Evolutionary conservation across 2,329 filamentous ascomycete species (phyloP).

Genomic region (Pseudogymnoascus verrucosus): DNA sequence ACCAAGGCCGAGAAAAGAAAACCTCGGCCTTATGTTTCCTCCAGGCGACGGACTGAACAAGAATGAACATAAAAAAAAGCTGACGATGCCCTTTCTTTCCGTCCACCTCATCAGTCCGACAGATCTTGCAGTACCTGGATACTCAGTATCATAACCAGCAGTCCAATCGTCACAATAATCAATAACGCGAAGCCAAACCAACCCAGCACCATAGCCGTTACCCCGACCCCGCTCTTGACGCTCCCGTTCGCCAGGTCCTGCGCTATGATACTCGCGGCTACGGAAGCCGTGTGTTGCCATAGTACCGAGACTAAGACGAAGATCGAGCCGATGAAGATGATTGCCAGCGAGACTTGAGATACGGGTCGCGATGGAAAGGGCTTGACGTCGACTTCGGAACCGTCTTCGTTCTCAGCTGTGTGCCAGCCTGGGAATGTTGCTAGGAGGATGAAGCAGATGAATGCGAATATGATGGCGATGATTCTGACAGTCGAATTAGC

Average conservation of each 20-base stretch:
- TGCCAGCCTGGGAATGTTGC: constrained; percentile 98
- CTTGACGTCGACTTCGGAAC: constrained; percentile 83
- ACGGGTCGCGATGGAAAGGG: constrained; percentile 89
- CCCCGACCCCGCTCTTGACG: constrained; percentile 81
- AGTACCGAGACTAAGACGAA: constrained; percentile 68
- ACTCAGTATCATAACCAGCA: constrained; percentile 94
- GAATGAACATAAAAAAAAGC: background rate
- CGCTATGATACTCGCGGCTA: constrained; percentile 86
- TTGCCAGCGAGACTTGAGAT: constrained; percentile 83
- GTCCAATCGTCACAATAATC: constrained; percentile 89
- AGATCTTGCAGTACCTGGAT: constrained; percentile 58
- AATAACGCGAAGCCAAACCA: constrained; percentile 95
- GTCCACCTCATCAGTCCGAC: constrained; percentile 28
- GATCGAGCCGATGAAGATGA: constrained; percentile 74
- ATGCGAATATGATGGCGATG: constrained; percentile 94
- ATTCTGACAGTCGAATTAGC: constrained; percentile 51
- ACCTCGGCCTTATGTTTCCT: background rate
- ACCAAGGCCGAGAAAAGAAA: background rate
- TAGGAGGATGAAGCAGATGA: constrained; percentile 88
- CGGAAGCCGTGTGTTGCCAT: constrained; percentile 93
- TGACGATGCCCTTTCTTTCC: background rate
- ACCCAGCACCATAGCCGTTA: constrained; percentile 89
- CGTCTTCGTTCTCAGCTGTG: constrained; percentile 73
- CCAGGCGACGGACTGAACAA: background rate
- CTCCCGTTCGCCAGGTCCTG: constrained; percentile 88